Base-by-base conservation (phyloP, 2,329 filamentous ascomycete species). In the Colletotrichum kahawae region DNA sequence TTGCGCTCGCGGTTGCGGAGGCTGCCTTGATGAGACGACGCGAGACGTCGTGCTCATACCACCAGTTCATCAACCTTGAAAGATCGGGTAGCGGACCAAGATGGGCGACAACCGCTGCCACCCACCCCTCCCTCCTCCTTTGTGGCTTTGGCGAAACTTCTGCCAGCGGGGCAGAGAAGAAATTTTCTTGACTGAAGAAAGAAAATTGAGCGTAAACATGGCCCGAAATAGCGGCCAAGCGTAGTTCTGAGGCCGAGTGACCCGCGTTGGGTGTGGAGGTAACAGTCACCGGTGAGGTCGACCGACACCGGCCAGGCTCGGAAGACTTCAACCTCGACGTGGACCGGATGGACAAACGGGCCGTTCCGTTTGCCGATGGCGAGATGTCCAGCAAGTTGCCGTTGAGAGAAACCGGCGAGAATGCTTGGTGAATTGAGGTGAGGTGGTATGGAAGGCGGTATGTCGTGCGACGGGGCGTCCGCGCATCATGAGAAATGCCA, bases 1-100 rank as follows among this genome's bases (percentile, higher is more conserved):
- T 72, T 80, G 80, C 82, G 77, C 81, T 78, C 77, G 74, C 70
- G 75, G 64, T 74, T 29, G 27, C 36, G 21, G 33, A 33, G 21
- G n/a, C 27, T 51, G 43, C 21, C 43, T 21, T 71, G 54, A 62
- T 38, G 56, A 31, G 12, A n/a, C 60, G 36, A 54, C 36, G 36
- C 16, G 29, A 21, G n/a, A 36, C 31, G 56, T 18, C 27, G 31
- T 65, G 31, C 36, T 36, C 18, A 64, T 66, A 33, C 51, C 36
- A 24, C 21, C 43, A 24, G 65, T 27, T 38, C 34, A 10, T 63
- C 31, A 27, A 69, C 13, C 18, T 43, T 63, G 31, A 7, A 29
- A 29, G 21, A 60, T 38, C 60, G 36, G 29, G 21, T 31, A 60
- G 18, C 43, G 21, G 27, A 51, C 21, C 67, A 24, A 21, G 33